phyloP scores from a whole-genome alignment of 495 filamentous ascomycete species.

The Durotheca rogersii region DNA sequence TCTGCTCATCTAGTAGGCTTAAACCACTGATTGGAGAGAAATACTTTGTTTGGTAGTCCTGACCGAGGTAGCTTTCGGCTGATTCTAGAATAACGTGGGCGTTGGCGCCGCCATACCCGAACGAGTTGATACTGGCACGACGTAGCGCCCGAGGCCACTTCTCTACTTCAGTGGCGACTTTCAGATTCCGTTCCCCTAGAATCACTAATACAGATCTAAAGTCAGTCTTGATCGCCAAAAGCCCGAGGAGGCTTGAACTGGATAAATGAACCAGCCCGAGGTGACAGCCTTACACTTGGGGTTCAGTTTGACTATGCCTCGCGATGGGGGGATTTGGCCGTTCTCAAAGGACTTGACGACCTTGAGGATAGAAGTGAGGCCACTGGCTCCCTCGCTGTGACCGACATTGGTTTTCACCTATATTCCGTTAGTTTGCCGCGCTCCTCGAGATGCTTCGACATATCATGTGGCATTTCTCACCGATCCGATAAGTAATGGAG shows the following conservation, averaged over 20 bases:
- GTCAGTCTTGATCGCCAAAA: background rate
- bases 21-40: background rate
- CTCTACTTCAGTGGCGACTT: conserved; percentile 25
- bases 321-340: conserved; percentile 44
- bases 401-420: conserved; percentile 56
- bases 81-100: conserved; percentile 44
- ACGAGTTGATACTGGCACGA: conserved; percentile 44
- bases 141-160: conserved; percentile 12
- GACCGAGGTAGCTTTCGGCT: conserved; percentile 22
- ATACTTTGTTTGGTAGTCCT: background rate
- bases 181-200: conserved; percentile 31
- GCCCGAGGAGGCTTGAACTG: too few species aligned
- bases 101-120: conserved; percentile 52
- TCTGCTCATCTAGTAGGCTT: background rate
- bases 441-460: too few species aligned
- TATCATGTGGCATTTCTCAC: conserved; percentile 29
- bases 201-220: background rate
- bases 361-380: conserved; percentile 58
- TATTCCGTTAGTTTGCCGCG: too few species aligned
- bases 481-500: conserved; percentile 44
- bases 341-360: conserved; percentile 53
- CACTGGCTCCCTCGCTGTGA: conserved; percentile 55
- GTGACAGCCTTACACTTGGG: conserved; percentile 29
- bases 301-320: conserved; percentile 43
- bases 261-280: too few species aligned